phyloP scores from a whole-genome alignment of 176 grass and related monocot species.

The Ananas comosus region DNA sequence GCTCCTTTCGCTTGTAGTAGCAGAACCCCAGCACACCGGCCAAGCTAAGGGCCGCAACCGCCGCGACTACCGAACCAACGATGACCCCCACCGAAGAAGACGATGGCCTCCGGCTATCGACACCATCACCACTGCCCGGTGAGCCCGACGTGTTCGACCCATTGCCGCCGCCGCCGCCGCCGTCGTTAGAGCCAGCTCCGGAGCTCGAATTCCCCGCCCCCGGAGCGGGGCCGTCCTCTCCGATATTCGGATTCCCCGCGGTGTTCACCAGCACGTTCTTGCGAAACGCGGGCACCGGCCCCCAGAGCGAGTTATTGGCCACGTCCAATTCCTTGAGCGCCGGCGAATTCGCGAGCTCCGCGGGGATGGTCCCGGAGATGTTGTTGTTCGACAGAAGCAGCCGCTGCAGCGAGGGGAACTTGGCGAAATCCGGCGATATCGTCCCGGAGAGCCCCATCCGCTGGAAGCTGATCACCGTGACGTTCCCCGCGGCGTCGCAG shows the following conservation, averaged over 20 bases:
- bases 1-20: constrained; percentile 73
- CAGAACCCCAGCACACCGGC: constrained; percentile 53
- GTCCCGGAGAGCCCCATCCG: constrained; percentile 33
- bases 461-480: constrained; percentile 32
- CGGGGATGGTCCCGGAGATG: constrained; percentile 55
- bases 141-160: constrained; percentile 2
- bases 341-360: constrained; percentile 39
- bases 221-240: constrained; percentile 37
- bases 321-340: constrained; percentile 39
- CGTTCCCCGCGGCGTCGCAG: constrained; percentile 30
- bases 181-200: background rate
- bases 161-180: too few species aligned
- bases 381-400: constrained; percentile 52
- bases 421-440: constrained; percentile 58
- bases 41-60: constrained; percentile 39
- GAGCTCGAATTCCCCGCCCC: constrained; percentile 11
- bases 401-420: constrained; percentile 31
- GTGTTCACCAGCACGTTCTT: constrained; percentile 31
- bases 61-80: constrained; percentile 47
- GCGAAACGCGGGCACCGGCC: constrained; percentile 47
- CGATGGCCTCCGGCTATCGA: constrained; percentile 20
- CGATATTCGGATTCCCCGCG: constrained; percentile 50
- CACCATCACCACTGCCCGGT: background rate
- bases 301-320: constrained; percentile 64
- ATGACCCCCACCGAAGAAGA: constrained; percentile 37